Evolutionary conservation across 768 basidiomycete genomes (phyloP).

Genomic region (Amanita jacksonii): DNA sequence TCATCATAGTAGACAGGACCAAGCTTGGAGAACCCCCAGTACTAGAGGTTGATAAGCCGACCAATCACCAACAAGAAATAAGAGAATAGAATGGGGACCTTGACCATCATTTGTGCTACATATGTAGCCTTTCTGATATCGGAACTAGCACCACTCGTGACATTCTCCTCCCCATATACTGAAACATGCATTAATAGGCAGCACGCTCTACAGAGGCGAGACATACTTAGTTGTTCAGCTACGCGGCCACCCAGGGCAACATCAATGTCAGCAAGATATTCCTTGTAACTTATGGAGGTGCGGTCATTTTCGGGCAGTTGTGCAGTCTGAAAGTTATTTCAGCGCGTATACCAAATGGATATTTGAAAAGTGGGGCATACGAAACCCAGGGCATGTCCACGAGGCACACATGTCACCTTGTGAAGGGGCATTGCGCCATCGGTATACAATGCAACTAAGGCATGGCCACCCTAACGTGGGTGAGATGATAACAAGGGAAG

Average conservation of each 20-base stretch:
- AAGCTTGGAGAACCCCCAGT: slow-evolving; percentile 76
- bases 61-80: too few species aligned
- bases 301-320: slow-evolving; percentile 73
- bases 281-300: slow-evolving; percentile 57
- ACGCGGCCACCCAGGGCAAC: slow-evolving; percentile 92
- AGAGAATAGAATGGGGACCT: slow-evolving; percentile 44
- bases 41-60: slow-evolving; percentile 26
- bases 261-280: slow-evolving; percentile 79
- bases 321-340: slow-evolving; percentile 42
- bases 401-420: slow-evolving; percentile 95
- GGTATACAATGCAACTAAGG: slow-evolving; percentile 90
- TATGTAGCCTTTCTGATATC: slow-evolving; percentile 77
- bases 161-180: slow-evolving; percentile 85
- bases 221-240: slow-evolving; percentile 82
- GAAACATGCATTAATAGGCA: slow-evolving; percentile 11
- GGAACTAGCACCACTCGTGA: slow-evolving; percentile 87
- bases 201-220: slow-evolving; percentile 6
- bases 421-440: slow-evolving; percentile 94
- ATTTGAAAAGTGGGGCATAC: slow-evolving; percentile 37
- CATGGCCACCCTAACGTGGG: slow-evolving; percentile 68
- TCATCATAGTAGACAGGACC: slow-evolving; percentile 81
- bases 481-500: slow-evolving; percentile 6
- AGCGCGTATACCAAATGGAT: neutral
- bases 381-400: slow-evolving; percentile 86
- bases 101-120: slow-evolving; percentile 81